Evolutionary conservation across 129 eudicot species (phyloP), one percentile per base, ranked within the genome.

Genomic region (Pseudognaphalium luteoalbum): DNA sequence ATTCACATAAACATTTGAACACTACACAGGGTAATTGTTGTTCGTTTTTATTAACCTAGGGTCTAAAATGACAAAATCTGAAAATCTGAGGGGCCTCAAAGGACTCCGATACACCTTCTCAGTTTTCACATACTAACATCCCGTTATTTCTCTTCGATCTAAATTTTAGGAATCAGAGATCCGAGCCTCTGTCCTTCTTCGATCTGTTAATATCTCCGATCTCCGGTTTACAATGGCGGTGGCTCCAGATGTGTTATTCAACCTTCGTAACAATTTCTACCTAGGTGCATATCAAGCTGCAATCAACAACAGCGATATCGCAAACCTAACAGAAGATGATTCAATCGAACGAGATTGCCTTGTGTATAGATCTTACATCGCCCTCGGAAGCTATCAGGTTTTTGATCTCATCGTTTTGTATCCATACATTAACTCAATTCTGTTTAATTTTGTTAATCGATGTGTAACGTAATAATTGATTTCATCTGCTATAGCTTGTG

Each of bases 251-350:
- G 78, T 87, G 67, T 72, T 93, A 47, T 93, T 93, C 82, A 84
- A 84, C 10, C 81, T 93, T 41, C 75, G 98, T 51, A 93, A 90
- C 86, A 87, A 87, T 66, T 93, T 93, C 81, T 87, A 88, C 79
- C 35, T 93, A 32, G 98, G 97, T 16, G 98, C 98, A 16, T 90
- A 83, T 75, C 98, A 94, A 74, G 88, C 93, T 3, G 96, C 98
- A 5, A 94, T 94, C 70, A 94, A 94, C 85, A 88, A 78, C 86
- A 87, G 96, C 80, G 89, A 94, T 12, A 35, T 94, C 65, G 87
- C 93, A 0, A 87, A 89, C 77, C 96, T 94, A 61, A 85, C 97
- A 33, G 74, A 83, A 16, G 98, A 94, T 5, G 98, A 94, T 71
- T 70, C 83, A 76, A 47, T 91, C 71, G 97, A 94, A 78, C 72